Percentiles rank a stretch among this genome's conserved stretches.
Evolutionary conservation across 2,329 filamentous ascomycete genomes (phyloP).

Genomic region (Blastomyces gilchristii): DNA sequence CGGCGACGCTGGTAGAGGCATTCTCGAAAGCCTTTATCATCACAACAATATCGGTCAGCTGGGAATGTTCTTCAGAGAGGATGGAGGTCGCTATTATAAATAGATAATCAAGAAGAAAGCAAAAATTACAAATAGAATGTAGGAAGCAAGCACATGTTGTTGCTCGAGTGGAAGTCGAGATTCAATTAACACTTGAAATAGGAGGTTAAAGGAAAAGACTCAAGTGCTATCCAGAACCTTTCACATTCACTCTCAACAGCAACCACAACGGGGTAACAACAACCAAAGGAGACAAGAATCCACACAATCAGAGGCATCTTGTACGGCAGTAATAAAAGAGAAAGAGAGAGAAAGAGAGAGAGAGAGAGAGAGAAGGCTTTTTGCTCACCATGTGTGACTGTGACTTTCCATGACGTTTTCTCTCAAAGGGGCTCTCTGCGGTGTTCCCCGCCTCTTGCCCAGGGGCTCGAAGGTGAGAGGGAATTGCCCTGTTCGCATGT

Average conservation of each 20-base stretch:
- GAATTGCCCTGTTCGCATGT: slow-evolving; percentile 68
- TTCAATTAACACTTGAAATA: not conserved
- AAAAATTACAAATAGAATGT: not conserved
- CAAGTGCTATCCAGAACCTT: not conserved
- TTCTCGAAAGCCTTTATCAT: slow-evolving; percentile 82
- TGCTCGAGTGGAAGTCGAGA: not conserved
- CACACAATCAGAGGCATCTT: not conserved
- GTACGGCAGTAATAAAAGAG: not conserved
- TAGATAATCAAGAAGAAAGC: not conserved
- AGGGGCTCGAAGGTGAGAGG: slow-evolving; percentile 63
- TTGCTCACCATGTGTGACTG: slow-evolving; percentile 47
- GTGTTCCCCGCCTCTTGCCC: slow-evolving; percentile 25
- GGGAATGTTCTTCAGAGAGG: not conserved
- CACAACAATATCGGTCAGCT: slow-evolving; percentile 8
- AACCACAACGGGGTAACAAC: too few species aligned
- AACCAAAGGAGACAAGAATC: not conserved
- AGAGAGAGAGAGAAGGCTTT: not conserved
- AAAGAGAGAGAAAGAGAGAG: not conserved
- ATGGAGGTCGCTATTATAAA: not conserved
- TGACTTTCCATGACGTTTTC: slow-evolving; percentile 46
- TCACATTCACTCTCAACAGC: not conserved
- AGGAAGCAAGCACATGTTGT: not conserved
- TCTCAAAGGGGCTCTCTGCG: slow-evolving; percentile 28
- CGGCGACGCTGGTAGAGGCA: slow-evolving; percentile 94
- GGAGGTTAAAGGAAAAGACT: not conserved